Conservation (phyloP, 1,284 basidiomycete species). For the Albatrellus sp. region DNA sequence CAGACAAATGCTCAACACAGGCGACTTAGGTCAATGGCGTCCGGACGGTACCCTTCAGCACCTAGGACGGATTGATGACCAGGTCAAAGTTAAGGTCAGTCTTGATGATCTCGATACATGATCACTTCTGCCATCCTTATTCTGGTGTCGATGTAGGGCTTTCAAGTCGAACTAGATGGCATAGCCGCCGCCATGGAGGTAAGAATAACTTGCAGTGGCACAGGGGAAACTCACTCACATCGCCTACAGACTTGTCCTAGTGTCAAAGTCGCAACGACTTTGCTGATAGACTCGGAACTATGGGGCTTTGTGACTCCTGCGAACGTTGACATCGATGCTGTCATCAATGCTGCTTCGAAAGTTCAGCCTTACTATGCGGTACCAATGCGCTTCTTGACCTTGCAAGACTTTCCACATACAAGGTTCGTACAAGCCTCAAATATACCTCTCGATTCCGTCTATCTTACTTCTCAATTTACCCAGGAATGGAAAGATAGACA, state of each 20-base stretch:
- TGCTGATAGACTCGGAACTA: slow-evolving; percentile 37
- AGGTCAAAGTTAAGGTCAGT: slow-evolving; percentile 41
- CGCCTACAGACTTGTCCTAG: slow-evolving; percentile 25
- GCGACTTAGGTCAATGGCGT: slow-evolving; percentile 43
- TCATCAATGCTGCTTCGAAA: slow-evolving; percentile 30
- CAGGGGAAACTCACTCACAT: slow-evolving; percentile 6
- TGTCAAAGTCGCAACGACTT: slow-evolving; percentile 34
- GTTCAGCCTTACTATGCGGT: slow-evolving; percentile 50
- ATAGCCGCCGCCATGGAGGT: slow-evolving; percentile 49
- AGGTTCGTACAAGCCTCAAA: slow-evolving; percentile 18
- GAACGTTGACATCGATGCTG: slow-evolving; percentile 24
- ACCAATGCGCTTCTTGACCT: slow-evolving; percentile 29
- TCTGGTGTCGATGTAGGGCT: slow-evolving; percentile 25
- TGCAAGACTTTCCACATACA: slow-evolving; percentile 37
- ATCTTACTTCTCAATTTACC: background rate
- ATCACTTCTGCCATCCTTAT: background rate
- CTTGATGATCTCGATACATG: slow-evolving; percentile 9
- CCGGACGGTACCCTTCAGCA: slow-evolving; percentile 39
- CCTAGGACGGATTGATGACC: slow-evolving; percentile 45
- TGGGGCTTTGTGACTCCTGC: slow-evolving; percentile 43
- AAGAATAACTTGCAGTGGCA: slow-evolving; percentile 5
- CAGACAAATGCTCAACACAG: slow-evolving; percentile 47
- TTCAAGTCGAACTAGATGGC: slow-evolving; percentile 49
- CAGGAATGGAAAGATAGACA: slow-evolving; percentile 42
- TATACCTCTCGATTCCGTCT: background rate